Percentiles rank a stretch among this genome's conserved stretches.
phyloP scores from a whole-genome alignment of 306 rosid genomes.

The Boehmeria nivea region DNA sequence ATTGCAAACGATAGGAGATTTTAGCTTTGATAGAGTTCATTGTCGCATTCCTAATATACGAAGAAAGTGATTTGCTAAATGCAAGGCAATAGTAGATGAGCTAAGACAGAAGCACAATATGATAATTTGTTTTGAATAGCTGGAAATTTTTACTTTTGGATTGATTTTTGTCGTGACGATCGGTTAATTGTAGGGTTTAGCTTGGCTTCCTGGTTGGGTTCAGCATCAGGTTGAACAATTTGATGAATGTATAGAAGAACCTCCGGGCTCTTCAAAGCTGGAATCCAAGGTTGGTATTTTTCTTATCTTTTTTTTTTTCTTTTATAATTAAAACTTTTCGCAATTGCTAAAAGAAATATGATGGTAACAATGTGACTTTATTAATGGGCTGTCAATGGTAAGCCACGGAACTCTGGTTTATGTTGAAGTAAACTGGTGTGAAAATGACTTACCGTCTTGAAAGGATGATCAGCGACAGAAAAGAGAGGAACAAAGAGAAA shows the following conservation, averaged over 20 bases:
- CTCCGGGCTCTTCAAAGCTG: conserved; percentile 27
- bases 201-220: conserved; percentile 87
- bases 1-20: not conserved
- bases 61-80: too few relatives aligned
- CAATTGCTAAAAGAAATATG: not conserved
- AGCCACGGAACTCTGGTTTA: too few relatives aligned
- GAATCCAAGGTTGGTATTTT: conserved; percentile 39
- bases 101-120: too few relatives aligned
- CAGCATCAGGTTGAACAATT: conserved; percentile 51
- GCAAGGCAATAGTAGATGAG: too few relatives aligned
- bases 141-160: not conserved
- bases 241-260: conserved; percentile 28
- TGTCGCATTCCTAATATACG: not conserved
- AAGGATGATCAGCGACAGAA: too few relatives aligned
- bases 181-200: conserved; percentile 49
- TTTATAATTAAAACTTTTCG: not conserved
- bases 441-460: too few relatives aligned
- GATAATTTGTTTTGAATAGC: not conserved
- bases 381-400: too few relatives aligned
- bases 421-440: too few relatives aligned
- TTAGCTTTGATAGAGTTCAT: not conserved
- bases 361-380: not conserved
- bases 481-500: too few relatives aligned
- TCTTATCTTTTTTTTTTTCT: conserved; percentile 12
- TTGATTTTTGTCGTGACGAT: not conserved